phyloP scores from a whole-genome alignment of 129 eudicot genomes.

The Tagetes erecta region DNA sequence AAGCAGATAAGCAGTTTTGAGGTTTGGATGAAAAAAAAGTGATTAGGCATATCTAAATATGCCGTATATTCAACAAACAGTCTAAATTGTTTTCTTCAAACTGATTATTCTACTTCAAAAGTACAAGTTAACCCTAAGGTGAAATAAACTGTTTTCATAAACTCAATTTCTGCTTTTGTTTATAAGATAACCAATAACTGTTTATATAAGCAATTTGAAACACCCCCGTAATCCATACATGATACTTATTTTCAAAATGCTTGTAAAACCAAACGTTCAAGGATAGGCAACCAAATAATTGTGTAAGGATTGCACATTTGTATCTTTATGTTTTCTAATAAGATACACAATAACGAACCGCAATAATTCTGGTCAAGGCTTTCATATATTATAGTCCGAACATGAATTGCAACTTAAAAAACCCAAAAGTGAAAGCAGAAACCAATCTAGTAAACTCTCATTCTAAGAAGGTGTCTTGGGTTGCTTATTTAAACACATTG shows the following conservation, averaged over 20 bases:
- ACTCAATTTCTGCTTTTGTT: background rate
- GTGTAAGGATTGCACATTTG: background rate
- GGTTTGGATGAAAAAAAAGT: background rate
- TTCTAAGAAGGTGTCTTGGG: background rate
- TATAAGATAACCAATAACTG: background rate
- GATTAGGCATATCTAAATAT: background rate
- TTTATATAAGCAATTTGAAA: background rate
- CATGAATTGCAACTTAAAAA: constrained; percentile 5
- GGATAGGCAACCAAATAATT: background rate
- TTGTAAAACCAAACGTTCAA: background rate
- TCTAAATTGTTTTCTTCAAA: background rate
- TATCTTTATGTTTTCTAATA: background rate
- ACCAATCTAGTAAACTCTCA: background rate
- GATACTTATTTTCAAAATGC: background rate
- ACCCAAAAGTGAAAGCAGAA: constrained; percentile 6
- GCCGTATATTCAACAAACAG: background rate
- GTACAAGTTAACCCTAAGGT: background rate
- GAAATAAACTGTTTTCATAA: background rate
- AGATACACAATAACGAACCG: constrained; percentile 9
- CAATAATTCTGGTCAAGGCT: background rate
- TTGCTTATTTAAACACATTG: background rate
- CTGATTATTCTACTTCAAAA: background rate
- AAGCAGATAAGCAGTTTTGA: background rate
- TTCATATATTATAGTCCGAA: background rate
- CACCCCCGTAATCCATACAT: background rate